phyloP scores from a whole-genome alignment of 106 monocot genomes.

The Chionographis japonica region DNA sequence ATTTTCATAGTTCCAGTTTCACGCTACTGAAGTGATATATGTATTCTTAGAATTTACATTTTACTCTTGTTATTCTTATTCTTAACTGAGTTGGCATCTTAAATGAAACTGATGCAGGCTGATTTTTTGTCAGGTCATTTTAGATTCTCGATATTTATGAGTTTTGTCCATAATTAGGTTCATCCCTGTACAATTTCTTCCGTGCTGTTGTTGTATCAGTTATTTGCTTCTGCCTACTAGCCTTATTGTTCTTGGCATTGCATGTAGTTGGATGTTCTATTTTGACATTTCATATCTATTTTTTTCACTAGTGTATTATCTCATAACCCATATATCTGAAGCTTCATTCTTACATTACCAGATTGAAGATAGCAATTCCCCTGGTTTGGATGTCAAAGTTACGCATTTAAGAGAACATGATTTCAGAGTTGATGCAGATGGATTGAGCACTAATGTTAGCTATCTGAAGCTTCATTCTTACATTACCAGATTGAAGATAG shows the following conservation, averaged over 20 bases:
- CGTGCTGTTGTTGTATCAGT: too few relatives aligned
- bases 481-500: conserved; percentile 48
- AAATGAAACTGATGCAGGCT: background rate
- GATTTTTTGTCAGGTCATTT: too few relatives aligned
- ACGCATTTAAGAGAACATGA: conserved; percentile 38
- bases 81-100: background rate
- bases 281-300: too few relatives aligned
- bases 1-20: background rate
- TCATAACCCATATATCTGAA: too few relatives aligned
- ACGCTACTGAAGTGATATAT: background rate
- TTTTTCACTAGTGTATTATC: too few relatives aligned
- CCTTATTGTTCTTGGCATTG: too few relatives aligned
- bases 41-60: background rate
- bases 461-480: background rate
- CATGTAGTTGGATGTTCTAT: too few relatives aligned
- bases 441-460: conserved; percentile 47
- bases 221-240: too few relatives aligned
- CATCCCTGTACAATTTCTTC: too few relatives aligned
- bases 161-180: too few relatives aligned
- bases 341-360: too few relatives aligned
- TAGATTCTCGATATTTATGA: too few relatives aligned
- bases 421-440: conserved; percentile 62
- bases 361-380: conserved; percentile 44
- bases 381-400: conserved; percentile 56
- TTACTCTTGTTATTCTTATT: background rate